Conservation (phyloP, 306 rosid genomes). For the Oemleria cerasiformis region DNA sequence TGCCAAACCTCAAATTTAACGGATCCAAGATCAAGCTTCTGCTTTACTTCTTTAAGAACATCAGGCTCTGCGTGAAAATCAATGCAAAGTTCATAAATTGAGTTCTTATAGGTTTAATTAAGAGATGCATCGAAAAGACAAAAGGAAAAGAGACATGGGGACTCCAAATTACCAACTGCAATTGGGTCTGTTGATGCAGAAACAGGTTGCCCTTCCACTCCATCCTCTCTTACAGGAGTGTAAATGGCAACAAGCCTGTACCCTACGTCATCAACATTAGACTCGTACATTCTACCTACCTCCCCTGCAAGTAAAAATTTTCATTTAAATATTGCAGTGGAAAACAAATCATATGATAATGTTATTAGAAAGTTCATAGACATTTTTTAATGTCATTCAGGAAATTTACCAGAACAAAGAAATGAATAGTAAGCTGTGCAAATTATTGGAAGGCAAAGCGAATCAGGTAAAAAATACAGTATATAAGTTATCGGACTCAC, state of each 20-base stretch:
- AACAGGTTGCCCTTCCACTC: slow-evolving; percentile 82
- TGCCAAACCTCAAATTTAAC: slow-evolving; percentile 83
- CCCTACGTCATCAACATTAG: slow-evolving; percentile 95
- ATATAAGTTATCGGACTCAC: background rate
- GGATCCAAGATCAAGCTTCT: slow-evolving; percentile 90
- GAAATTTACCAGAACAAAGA: background rate
- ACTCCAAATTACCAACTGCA: slow-evolving; percentile 69
- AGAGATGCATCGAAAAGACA: background rate
- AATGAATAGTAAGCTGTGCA: background rate
- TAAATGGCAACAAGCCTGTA: slow-evolving; percentile 91
- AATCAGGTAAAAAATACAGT: background rate
- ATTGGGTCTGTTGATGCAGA: slow-evolving; percentile 96
- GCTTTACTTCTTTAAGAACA: slow-evolving; percentile 93
- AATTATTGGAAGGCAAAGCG: background rate
- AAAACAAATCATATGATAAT: slow-evolving; percentile 3
- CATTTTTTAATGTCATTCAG: too few species aligned
- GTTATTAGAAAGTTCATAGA: background rate
- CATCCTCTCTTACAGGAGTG: slow-evolving; percentile 96
- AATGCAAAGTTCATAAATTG: slow-evolving; percentile 5
- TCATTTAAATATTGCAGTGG: slow-evolving; percentile 16
- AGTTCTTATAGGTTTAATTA: background rate
- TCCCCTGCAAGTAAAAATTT: slow-evolving; percentile 61
- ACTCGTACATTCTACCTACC: slow-evolving; percentile 86
- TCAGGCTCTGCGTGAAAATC: slow-evolving; percentile 74
- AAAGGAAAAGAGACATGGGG: background rate